Evolutionary conservation across 192 early-diverging fungal species (phyloP), one percentile per base, ranked within the genome.

Genomic region (Coemansia nantahalensis): DNA sequence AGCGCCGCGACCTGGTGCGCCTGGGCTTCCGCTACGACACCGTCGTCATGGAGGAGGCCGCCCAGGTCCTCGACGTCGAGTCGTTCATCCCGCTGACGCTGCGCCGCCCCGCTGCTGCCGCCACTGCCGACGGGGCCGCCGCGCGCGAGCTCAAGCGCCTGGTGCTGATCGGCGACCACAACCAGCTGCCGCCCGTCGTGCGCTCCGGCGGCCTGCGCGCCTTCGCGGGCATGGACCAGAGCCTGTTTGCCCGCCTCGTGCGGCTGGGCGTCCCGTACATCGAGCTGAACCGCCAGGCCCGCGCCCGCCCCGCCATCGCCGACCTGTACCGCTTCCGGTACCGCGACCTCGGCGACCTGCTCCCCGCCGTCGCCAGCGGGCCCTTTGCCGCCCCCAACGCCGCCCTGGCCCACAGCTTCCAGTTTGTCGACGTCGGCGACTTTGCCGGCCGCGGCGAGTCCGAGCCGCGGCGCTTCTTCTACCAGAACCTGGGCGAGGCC

Each of bases 401-500:
- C 12, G 97, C 95, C 4, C 90, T 99, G 45, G 59, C 62, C 1
- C 80, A 87, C 58, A 86, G 87, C n/a, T 93, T 84, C 64, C 97
- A 99, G 74, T 81, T 93, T 46, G 59, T 99, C 26, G 74, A 99
- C 62, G 90, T 97, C 9, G 79, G 52, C 14, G 84, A 91, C 21
- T 94, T 84, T 42, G 24, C 22, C 56, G 64, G 81, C 8, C 58
- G 82, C 24, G 96, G 94, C 11, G 95, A 99, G 69, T 80, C 82
- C 8, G 87, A 90, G 58, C 97, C 97, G 1, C 71, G 83, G 15
- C 84, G 85, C 13, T 83, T 90, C 47, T 97, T 91, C 48, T 87
- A 87, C 61, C 97, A 99, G 78, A 99, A 98, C 65, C 75, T 97
- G 48, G 95, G 90, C 22, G 97, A 99, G 56, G 97, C 97, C 42